phyloP scores from a whole-genome alignment of 257 asterid genomes.

The Solanum tarapatanum region DNA sequence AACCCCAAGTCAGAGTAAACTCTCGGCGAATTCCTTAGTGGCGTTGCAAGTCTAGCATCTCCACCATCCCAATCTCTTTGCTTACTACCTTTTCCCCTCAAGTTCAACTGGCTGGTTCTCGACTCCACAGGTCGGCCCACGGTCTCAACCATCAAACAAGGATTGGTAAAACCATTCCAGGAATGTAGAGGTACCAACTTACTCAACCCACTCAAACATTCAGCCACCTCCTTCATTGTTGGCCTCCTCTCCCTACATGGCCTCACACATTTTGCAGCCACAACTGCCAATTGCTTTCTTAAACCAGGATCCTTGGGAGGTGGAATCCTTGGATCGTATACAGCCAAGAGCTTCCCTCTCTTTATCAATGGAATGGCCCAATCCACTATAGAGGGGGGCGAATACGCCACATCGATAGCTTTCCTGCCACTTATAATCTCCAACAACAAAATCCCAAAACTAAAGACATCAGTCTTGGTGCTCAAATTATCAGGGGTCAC shows the following conservation, averaged over 20 bases:
- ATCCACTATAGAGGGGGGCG: slow-evolving; percentile 71
- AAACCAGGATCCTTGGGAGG: slow-evolving; percentile 53
- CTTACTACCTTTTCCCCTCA: slow-evolving; percentile 11
- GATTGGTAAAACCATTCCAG: slow-evolving; percentile 67
- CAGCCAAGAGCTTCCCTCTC: slow-evolving; percentile 47
- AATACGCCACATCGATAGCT: slow-evolving; percentile 66
- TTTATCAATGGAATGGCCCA: slow-evolving; percentile 87
- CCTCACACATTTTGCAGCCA: slow-evolving; percentile 85
- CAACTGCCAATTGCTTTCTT: slow-evolving; percentile 61
- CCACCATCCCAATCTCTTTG: slow-evolving; percentile 4
- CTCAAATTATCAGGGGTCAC: slow-evolving; percentile 74
- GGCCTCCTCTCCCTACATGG: slow-evolving; percentile 77
- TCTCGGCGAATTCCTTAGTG: slow-evolving; percentile 31
- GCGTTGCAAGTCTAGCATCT: slow-evolving; percentile 18
- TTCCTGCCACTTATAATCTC: slow-evolving; percentile 89
- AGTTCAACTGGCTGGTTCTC: background rate
- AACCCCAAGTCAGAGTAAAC: slow-evolving; percentile 40
- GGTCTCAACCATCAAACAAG: slow-evolving; percentile 65
- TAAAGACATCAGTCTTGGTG: slow-evolving; percentile 67
- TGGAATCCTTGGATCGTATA: slow-evolving; percentile 54
- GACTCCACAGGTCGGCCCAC: slow-evolving; percentile 50
- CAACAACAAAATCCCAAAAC: slow-evolving; percentile 67
- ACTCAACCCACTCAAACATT: slow-evolving; percentile 58
- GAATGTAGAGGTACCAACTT: slow-evolving; percentile 39
- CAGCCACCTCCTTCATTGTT: slow-evolving; percentile 59